Conservation (phyloP, 345 rosid species). For the Viola odorata region DNA sequence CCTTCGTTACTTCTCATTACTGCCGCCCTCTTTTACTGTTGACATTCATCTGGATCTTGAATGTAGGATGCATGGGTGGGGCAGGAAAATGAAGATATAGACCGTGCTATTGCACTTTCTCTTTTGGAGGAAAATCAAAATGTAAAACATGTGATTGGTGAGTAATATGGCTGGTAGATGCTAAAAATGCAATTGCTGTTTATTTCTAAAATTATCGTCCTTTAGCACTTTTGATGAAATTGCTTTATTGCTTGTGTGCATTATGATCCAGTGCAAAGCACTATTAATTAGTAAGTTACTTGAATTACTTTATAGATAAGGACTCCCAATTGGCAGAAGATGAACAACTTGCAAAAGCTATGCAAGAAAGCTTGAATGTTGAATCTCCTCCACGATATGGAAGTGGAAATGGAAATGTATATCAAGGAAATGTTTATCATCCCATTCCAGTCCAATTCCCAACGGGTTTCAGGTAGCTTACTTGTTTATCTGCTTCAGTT, state of each 20-base stretch:
- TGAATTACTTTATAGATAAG: constrained; percentile 35
- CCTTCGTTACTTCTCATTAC: neutral
- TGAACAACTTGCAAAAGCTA: constrained; percentile 86
- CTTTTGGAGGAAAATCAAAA: constrained; percentile 62
- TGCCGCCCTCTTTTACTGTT: constrained; percentile 2
- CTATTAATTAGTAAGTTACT: constrained; percentile 20
- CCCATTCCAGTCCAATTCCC: constrained; percentile 49
- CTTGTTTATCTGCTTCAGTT: constrained; percentile 4
- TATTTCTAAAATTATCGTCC: neutral
- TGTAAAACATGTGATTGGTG: constrained; percentile 37
- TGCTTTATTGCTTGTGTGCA: neutral
- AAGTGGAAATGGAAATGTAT: constrained; percentile 29
- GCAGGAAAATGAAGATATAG: constrained; percentile 67
- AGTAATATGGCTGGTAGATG: constrained; percentile 26
- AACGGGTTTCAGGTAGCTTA: constrained; percentile 65
- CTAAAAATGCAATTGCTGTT: constrained; percentile 1
- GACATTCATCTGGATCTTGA: constrained; percentile 10
- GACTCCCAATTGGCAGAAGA: constrained; percentile 66
- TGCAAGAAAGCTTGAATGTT: constrained; percentile 73
- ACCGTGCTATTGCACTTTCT: constrained; percentile 79
- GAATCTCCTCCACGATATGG: constrained; percentile 50
- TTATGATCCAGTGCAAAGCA: constrained; percentile 11
- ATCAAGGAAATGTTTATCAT: constrained; percentile 34
- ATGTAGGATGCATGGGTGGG: constrained; percentile 48
- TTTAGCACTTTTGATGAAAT: neutral